Conservation (phyloP, 208 protist species). For the Trypanosoma congolense region DNA sequence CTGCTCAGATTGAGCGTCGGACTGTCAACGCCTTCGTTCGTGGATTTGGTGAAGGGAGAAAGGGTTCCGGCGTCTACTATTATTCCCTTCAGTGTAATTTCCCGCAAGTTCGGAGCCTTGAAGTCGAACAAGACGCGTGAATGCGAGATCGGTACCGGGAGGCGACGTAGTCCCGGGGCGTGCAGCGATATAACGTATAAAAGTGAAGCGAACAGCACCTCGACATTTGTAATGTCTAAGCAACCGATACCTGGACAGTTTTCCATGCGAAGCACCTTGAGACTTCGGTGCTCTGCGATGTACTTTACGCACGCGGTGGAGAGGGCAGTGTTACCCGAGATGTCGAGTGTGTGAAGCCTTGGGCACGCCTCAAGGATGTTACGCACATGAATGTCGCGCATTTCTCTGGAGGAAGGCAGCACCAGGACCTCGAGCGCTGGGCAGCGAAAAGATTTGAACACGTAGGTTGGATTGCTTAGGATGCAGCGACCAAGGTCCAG, state of each 20-base stretch:
- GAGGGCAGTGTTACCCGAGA: constrained; percentile 20
- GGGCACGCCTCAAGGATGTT: constrained; percentile 21
- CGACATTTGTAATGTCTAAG: constrained; percentile 20
- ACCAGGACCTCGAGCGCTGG: constrained; percentile 23
- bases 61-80: constrained; percentile 25
- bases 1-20: too few relatives aligned
- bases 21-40: background rate
- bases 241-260: constrained; percentile 26
- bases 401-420: constrained; percentile 11
- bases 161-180: constrained; percentile 21
- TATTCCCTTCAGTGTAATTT: constrained; percentile 25
- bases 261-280: constrained; percentile 27
- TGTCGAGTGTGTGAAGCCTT: constrained; percentile 27
- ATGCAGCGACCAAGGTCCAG: constrained; percentile 32
- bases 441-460: constrained; percentile 14
- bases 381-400: constrained; percentile 22
- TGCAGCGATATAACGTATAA: constrained; percentile 20
- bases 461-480: constrained; percentile 14
- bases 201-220: constrained; percentile 31
- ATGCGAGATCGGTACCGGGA: constrained; percentile 24
- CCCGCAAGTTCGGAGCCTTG: constrained; percentile 20
- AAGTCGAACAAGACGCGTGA: constrained; percentile 25
- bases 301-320: constrained; percentile 21
- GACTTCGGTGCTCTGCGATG: constrained; percentile 14
- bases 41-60: constrained; percentile 5